A percentile compares a stretch with the other conserved stretches of the same genome.
These are phyloP conservation scores for Chytriomyces sp. DNA, from an alignment of 192 early-diverging fungal genomes.

Conservation along the genomic window DNA sequence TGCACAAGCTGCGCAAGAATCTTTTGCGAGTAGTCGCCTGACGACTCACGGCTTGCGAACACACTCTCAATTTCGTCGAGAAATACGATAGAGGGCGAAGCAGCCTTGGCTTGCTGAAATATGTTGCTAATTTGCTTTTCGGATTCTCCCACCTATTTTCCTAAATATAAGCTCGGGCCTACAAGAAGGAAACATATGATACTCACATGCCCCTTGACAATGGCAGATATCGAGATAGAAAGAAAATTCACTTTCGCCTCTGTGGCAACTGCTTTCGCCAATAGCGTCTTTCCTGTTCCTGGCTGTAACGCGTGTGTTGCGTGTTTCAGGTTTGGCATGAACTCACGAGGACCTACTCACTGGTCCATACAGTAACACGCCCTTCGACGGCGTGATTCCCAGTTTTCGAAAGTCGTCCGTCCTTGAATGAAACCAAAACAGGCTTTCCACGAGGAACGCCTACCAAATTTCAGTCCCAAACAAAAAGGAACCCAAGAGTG, in stretches of 20 bases:
- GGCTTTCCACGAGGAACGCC: conserved; percentile 69
- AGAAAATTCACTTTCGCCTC: conserved; percentile 84
- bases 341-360: neutral
- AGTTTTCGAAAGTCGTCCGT: conserved; percentile 64
- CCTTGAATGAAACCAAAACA: conserved; percentile 77
- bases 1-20: conserved; percentile 24
- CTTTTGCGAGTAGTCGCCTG: conserved; percentile 50
- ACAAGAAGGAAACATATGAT: conserved; percentile 18
- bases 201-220: conserved; percentile 82
- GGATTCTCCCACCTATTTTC: conserved; percentile 78
- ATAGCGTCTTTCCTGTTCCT: conserved; percentile 90
- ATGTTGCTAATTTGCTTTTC: conserved; percentile 83
- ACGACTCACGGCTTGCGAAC: conserved; percentile 70
- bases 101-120: conserved; percentile 71
- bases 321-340: no score
- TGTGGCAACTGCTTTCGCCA: conserved; percentile 81
- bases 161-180: neutral
- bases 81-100: conserved; percentile 83
- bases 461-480: no score
- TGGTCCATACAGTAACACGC: conserved; percentile 70
- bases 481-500: neutral
- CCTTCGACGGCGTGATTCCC: conserved; percentile 76
- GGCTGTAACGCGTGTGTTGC: no score
- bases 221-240: conserved; percentile 71
- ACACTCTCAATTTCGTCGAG: conserved; percentile 93